Evolutionary conservation across 2,329 filamentous ascomycete species (phyloP).

Genomic region (Aureobasidium sp.): DNA sequence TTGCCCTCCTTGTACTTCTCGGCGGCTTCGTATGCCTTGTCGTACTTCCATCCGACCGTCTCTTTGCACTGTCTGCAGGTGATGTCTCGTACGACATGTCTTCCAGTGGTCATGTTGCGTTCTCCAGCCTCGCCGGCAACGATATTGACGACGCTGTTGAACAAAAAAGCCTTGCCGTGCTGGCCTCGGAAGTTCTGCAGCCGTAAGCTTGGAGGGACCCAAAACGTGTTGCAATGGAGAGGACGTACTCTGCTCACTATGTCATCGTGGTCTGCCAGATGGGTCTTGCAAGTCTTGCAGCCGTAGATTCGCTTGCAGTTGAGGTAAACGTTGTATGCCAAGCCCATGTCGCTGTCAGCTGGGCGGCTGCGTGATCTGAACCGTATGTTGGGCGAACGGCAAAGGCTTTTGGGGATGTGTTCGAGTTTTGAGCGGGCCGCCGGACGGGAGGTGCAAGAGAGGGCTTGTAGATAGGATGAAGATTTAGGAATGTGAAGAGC

Average conservation of each 20-base stretch:
- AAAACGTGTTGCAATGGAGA: not conserved
- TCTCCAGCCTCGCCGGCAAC: conserved; percentile 75
- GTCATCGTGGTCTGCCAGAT: conserved; percentile 89
- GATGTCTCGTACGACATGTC: conserved; percentile 91
- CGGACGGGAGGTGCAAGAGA: not conserved
- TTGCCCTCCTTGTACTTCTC: conserved; percentile 99
- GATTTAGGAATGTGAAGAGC: not conserved
- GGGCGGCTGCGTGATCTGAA: conserved; percentile 11
- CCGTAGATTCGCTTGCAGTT: conserved; percentile 19
- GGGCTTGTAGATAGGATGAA: not conserved
- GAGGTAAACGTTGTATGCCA: conserved; percentile 20
- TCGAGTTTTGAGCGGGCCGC: not conserved
- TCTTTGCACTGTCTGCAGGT: conserved; percentile 83
- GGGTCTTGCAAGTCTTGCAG: conserved; percentile 81
- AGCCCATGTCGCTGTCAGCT: conserved; percentile 16
- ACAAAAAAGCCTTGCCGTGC: conserved; percentile 95
- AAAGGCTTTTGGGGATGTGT: not conserved
- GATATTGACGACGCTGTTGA: conserved; percentile 89
- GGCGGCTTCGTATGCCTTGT: conserved; percentile 82
- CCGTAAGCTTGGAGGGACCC: not conserved
- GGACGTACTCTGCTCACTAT: conserved; percentile 78
- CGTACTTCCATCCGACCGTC: conserved; percentile 97
- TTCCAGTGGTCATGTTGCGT: conserved; percentile 95
- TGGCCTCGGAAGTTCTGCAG: conserved; percentile 90
- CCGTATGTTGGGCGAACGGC: conserved; percentile 8